Percentiles rank a stretch among this genome's conserved stretches.
Conservation (phyloP, 2,329 filamentous ascomycete genomes). For the Leptographium wingfieldii region DNA sequence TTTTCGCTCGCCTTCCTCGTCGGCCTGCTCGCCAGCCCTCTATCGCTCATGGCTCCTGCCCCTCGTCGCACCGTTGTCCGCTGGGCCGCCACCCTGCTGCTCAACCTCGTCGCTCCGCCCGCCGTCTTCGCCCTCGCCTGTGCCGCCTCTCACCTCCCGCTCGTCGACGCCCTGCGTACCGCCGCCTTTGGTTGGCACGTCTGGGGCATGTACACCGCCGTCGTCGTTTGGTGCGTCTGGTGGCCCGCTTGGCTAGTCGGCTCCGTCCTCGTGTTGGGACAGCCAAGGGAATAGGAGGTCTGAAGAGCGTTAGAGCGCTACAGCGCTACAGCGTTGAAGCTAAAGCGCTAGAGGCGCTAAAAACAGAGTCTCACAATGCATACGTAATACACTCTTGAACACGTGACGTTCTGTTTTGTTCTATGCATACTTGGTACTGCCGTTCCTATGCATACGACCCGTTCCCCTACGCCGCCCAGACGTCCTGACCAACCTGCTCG, state of each 20-base stretch:
- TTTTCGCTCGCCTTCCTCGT: slow-evolving; percentile 83
- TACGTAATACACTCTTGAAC: not conserved
- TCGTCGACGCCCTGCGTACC: slow-evolving; percentile 51
- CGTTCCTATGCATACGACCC: not conserved
- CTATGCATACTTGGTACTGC: too few species aligned
- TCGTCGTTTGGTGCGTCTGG: slow-evolving; percentile 91
- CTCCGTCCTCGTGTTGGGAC: slow-evolving; percentile 38
- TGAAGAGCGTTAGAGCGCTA: too few species aligned
- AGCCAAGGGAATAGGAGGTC: slow-evolving; percentile 5
- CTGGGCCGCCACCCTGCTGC: slow-evolving; percentile 32
- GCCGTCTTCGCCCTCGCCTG: slow-evolving; percentile 38
- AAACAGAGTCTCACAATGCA: too few species aligned
- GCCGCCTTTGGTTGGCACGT: slow-evolving; percentile 83
- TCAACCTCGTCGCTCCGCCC: slow-evolving; percentile 51
- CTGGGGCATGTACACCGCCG: slow-evolving; percentile 77
- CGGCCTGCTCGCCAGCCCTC: slow-evolving; percentile 63
- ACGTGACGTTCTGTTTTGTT: not conserved
- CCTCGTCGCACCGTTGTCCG: slow-evolving; percentile 24
- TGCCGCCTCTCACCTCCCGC: slow-evolving; percentile 22
- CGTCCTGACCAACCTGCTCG: slow-evolving; percentile 82
- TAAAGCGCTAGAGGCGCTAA: too few species aligned
- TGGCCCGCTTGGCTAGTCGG: slow-evolving; percentile 81
- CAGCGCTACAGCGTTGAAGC: not conserved
- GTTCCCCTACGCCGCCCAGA: slow-evolving; percentile 65
- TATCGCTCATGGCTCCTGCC: slow-evolving; percentile 57